Conservation (phyloP, 257 asterid genomes). For the Eucommia ulmoides region DNA sequence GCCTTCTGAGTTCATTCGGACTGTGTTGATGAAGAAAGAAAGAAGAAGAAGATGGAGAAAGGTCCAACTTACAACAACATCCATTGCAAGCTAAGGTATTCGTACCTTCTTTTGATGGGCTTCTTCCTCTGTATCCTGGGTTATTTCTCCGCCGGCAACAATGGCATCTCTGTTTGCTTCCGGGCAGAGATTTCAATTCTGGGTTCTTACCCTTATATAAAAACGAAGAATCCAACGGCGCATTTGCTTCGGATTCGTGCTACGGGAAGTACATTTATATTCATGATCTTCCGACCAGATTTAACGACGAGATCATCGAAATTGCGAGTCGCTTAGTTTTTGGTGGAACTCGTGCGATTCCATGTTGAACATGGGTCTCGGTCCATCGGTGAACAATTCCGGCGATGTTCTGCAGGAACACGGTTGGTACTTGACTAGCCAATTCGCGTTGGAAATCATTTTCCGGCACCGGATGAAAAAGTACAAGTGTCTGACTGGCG, state of each 20-base stretch:
- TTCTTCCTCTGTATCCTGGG: no score
- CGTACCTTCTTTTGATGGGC: no score
- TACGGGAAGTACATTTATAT: constrained; percentile 6
- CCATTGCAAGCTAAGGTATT: no score
- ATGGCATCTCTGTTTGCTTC: no score
- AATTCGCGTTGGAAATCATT: constrained; percentile 3
- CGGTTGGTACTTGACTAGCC: constrained; percentile 4
- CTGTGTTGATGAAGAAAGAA: no score
- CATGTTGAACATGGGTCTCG: constrained; percentile 1
- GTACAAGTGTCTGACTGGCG: background rate
- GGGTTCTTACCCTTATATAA: no score
- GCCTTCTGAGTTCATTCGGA: no score
- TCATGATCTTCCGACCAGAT: constrained; percentile 10
- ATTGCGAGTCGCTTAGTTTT: background rate
- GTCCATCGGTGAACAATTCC: background rate
- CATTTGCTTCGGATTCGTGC: background rate
- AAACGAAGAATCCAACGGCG: no score
- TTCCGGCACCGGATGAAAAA: background rate
- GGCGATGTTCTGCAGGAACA: constrained; percentile 3
- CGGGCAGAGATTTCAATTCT: no score
- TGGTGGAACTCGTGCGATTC: background rate
- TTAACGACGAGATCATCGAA: background rate
- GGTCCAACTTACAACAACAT: no score
- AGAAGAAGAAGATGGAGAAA: no score
- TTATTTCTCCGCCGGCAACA: no score